Base-by-base conservation (phyloP, 441 rosid species). In the Croton setiger region DNA sequence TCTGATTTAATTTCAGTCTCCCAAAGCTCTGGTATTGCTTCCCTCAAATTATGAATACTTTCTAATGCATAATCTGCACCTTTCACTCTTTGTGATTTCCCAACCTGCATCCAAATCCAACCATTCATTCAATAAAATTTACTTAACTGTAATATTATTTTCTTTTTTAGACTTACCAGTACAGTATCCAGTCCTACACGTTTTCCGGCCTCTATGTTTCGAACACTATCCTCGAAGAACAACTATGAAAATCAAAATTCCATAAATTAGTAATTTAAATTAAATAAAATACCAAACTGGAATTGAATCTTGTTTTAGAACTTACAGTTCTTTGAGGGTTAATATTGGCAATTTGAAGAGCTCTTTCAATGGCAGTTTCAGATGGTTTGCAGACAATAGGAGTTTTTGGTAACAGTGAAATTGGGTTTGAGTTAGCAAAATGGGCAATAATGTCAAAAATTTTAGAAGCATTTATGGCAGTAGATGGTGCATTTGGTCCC, bases 41-140 rank as follows among this genome's bases (percentile, higher is more conserved):
- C 92, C 82, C 85, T 86, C 69, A 94, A 69, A 80, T 94, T 92
- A 77, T 94, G 99, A 65, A 94, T 88, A 78, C 88, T 94, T 72
- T 94, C 99, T 43, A 94, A 74, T 31, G 93, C 92, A 75, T 84
- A 92, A 72, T 94, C 99, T 60, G 98, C 94, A 1, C 97, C 99
- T 82, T 88, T 88, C 12, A 80, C 82, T 80, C 88, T 90, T 64
- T 81, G 89, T 14, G 96, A 87, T 44, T 71, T 81, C 57, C 99
- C 97, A 59, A 94, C 86, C 98, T 93, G 79, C 74, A 70, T 4
- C 17, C 35, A 55, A 27, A 27, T 27, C 31, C 31, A 27, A 2
- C 31, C 31, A 1, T 27, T 27, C 31, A 27, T 27, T 27, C 1
- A 27, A 27, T 27, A 27, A 2, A 27, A 27, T 1, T 7, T 39